phyloP scores from a whole-genome alignment of 352 stramenopile species.

The Phytophthora sp. region DNA sequence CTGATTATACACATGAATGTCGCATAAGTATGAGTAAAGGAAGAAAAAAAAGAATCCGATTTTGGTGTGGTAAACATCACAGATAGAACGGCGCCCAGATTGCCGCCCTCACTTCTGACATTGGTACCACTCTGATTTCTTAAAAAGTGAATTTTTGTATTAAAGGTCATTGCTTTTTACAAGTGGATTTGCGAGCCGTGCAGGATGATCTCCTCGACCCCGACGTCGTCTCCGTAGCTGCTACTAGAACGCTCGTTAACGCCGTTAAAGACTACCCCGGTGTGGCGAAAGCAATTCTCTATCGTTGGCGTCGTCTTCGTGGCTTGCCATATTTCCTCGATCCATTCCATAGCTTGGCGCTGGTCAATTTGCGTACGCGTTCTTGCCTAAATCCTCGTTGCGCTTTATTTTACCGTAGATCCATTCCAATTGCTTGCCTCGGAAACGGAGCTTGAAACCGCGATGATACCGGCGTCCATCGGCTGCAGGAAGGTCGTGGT shows the following conservation, averaged over 20 bases:
- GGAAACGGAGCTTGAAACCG: not conserved
- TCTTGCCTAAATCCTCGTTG: not conserved
- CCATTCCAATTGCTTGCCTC: not conserved
- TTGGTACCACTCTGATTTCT: too few relatives aligned
- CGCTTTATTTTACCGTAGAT: not conserved
- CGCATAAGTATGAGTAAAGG: too few relatives aligned
- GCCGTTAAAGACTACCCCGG: not conserved
- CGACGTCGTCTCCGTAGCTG: not conserved
- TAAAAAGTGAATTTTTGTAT: too few relatives aligned
- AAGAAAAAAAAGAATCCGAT: too few relatives aligned
- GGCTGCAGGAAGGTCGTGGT: not conserved
- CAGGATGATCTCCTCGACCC: not conserved
- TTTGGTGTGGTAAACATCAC: too few relatives aligned
- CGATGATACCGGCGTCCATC: not conserved
- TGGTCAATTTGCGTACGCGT: not conserved
- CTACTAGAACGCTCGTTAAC: not conserved
- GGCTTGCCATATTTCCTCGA: not conserved
- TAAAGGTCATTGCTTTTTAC: too few relatives aligned
- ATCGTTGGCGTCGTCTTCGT: not conserved
- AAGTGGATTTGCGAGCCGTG: not conserved
- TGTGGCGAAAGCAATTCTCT: not conserved
- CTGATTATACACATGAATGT: too few relatives aligned
- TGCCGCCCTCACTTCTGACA: too few relatives aligned
- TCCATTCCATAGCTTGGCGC: not conserved
- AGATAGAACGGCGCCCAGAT: too few relatives aligned